Conservation (phyloP, 1,284 basidiomycete genomes). For the Cryptococcus sp. region DNA sequence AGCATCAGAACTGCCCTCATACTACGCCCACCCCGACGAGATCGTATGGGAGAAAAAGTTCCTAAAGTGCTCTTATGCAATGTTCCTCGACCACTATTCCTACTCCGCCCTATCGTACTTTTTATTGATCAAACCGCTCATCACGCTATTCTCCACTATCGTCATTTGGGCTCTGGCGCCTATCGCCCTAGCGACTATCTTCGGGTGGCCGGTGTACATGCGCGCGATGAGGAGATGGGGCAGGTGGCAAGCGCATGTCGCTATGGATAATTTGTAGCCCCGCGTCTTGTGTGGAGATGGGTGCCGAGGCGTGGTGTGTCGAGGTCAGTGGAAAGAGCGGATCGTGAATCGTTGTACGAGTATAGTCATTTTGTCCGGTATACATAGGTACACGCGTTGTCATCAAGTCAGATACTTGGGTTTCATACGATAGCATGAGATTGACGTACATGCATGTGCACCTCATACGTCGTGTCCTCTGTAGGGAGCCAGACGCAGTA, state of each 20-base stretch:
- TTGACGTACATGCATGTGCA: too few relatives aligned
- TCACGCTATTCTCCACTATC: slow-evolving; percentile 47
- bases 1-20: background rate
- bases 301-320: background rate
- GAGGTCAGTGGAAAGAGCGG: too few relatives aligned
- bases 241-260: slow-evolving; percentile 48
- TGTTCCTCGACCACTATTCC: slow-evolving; percentile 51
- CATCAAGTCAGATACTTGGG: too few relatives aligned
- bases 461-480: too few relatives aligned
- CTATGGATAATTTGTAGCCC: slow-evolving; percentile 43
- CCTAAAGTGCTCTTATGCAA: slow-evolving; percentile 48
- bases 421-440: too few relatives aligned
- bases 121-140: slow-evolving; percentile 50
- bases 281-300: background rate
- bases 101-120: slow-evolving; percentile 52
- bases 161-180: slow-evolving; percentile 41
- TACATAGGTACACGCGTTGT: too few relatives aligned
- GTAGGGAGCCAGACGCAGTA: too few relatives aligned
- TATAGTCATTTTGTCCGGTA: too few relatives aligned
- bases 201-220: slow-evolving; percentile 44
- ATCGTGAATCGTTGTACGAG: too few relatives aligned
- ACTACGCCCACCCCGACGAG: background rate
- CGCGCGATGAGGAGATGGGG: slow-evolving; percentile 42
- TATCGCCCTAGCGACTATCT: slow-evolving; percentile 31
- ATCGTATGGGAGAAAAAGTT: slow-evolving; percentile 48